Percentiles rank a stretch among this genome's conserved stretches.
These are phyloP conservation scores for Lentinula edodes DNA, from an alignment of 768 basidiomycete genomes.

Conservation along the genomic window DNA sequence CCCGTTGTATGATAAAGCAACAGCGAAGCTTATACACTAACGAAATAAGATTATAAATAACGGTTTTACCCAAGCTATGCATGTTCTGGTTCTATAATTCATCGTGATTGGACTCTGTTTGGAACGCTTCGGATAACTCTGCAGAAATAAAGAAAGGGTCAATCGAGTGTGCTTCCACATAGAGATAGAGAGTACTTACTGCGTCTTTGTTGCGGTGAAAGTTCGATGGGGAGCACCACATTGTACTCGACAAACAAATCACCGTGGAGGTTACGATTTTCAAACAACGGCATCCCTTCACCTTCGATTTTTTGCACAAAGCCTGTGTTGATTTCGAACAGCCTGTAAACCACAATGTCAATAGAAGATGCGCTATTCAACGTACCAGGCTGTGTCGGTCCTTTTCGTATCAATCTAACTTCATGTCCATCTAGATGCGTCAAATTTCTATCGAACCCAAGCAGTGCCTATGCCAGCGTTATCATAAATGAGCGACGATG, in stretches of 20 bases:
- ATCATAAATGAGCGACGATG: background rate
- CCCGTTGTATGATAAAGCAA: too few species aligned
- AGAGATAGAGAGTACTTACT: conserved; percentile 49
- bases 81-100: conserved; percentile 27
- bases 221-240: conserved; percentile 76
- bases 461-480: conserved; percentile 59
- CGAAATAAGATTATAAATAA: background rate
- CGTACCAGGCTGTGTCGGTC: conserved; percentile 89
- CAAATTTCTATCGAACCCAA: conserved; percentile 91
- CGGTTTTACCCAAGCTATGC: background rate
- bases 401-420: conserved; percentile 62
- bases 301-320: conserved; percentile 81
- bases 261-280: conserved; percentile 50
- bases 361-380: background rate
- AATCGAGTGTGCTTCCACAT: background rate
- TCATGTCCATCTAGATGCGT: conserved; percentile 88
- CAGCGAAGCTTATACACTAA: too few species aligned
- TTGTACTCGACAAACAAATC: conserved; percentile 92
- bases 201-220: conserved; percentile 60
- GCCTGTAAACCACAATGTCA: background rate
- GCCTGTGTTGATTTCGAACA: conserved; percentile 34
- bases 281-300: conserved; percentile 85
- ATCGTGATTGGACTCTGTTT: conserved; percentile 30
- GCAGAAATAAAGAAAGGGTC: conserved; percentile 10
- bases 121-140: conserved; percentile 57